A percentile compares a stretch with the other conserved stretches of the same genome.
Evolutionary conservation across 768 basidiomycete species (phyloP).

Genomic region (Pulveroboletus frians): DNA sequence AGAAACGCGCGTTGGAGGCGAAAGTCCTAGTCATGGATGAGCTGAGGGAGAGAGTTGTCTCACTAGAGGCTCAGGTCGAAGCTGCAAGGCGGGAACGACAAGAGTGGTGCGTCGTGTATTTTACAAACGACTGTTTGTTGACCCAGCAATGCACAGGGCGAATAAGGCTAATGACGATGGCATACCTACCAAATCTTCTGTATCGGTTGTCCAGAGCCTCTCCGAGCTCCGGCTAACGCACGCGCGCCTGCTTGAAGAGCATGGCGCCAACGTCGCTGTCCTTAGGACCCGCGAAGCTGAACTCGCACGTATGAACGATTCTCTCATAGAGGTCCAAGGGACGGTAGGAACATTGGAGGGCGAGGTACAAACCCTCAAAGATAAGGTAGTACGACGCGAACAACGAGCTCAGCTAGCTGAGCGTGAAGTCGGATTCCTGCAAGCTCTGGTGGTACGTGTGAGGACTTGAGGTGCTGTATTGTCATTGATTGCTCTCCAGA

Average conservation of each 20-base stretch:
- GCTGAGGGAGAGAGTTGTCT: conserved; percentile 49
- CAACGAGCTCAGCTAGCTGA: conserved; percentile 42
- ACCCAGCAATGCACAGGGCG: conserved; percentile 30
- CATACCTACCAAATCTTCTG: conserved; percentile 42
- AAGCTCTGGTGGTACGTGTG: conserved; percentile 59
- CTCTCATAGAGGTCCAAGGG: conserved; percentile 34
- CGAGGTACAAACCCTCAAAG: conserved; percentile 37
- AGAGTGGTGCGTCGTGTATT: conserved; percentile 42
- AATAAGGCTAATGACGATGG: conserved; percentile 31
- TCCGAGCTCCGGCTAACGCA: conserved; percentile 57
- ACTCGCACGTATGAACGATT: conserved; percentile 36
- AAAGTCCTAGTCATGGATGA: conserved; percentile 48
- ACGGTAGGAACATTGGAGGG: conserved; percentile 32
- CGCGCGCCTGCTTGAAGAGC: conserved; percentile 60
- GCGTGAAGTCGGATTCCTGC: conserved; percentile 60
- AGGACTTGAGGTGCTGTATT: neutral
- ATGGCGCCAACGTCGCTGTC: conserved; percentile 52
- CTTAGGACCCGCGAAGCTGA: conserved; percentile 53
- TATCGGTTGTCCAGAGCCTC: conserved; percentile 54
- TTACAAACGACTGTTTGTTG: neutral
- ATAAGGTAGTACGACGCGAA: conserved; percentile 34
- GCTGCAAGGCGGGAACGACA: conserved; percentile 53
- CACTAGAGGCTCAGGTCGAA: conserved; percentile 61
- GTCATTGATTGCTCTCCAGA: conserved; percentile 32
- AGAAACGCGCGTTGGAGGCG: conserved; percentile 60